Evolutionary conservation across 2,329 filamentous ascomycete genomes (phyloP), one percentile per base, ranked within the genome.

Genomic region (Monosporascus cannonballus): DNA sequence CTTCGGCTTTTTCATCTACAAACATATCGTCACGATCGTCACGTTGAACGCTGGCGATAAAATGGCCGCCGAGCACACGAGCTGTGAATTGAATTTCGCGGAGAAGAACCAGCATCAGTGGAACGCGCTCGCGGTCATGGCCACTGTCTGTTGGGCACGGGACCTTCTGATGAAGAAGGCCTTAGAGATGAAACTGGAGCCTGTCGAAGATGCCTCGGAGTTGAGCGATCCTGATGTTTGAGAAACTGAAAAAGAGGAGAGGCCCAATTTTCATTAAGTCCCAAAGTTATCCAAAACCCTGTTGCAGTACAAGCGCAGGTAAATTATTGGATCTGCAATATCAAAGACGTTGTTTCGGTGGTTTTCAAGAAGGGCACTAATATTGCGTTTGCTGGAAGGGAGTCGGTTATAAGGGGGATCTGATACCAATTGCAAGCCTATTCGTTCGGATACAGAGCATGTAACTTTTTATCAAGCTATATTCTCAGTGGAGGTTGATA

Each of bases 101-200:
- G 63, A 67, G 51, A 51, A 51, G 27, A 65, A 60, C 41, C 65
- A 68, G 51, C 59, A 65, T 18, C 63, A 67, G 47, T 69, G 66
- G 66, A 67, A 68, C 27, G 63, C 66, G 14, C 50, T 68, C 45
- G 64, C 63, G 18, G 63, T 69, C 47, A 59, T 69, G 59, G 62
- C 62, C 14, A 67, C 64, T 17, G 55, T 68, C 24, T 69, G 66
- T 38, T 69, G 65, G 64, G 66, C 65, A 17, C 63, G 66, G 37
- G 66, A 69, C 48, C 50, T 56, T 52, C 59, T 61, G 11, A 54
- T 57, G 46, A 46, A 17, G n/a, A 49, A 22, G 25, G 48, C 47
- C 7, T 15, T n/a, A 11, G 38, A 39, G 39, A 47, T 51, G 48
- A 47, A 47, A 20, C 38, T 48, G 11, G 17, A 52, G 15, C 11